Conservation (phyloP, 192 early-diverging fungal species). For the Coemansia sp. region DNA sequence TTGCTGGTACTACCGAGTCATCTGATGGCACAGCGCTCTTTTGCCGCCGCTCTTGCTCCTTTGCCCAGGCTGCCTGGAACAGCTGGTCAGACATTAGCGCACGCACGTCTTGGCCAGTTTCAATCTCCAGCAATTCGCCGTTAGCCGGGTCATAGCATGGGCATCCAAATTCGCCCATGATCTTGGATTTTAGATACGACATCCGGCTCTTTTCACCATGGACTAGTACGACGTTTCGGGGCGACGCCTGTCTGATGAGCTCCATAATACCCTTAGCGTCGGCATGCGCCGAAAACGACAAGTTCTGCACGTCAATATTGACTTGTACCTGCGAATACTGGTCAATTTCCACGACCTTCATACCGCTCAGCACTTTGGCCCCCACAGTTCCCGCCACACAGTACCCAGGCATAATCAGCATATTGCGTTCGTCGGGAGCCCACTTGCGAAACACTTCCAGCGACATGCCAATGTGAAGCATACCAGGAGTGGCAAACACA, state of each 20-base stretch:
- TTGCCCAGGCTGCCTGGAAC: slow-evolving; percentile 43
- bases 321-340: slow-evolving; percentile 73
- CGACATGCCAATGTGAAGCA: slow-evolving; percentile 96
- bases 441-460: slow-evolving; percentile 96
- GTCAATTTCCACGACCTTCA: slow-evolving; percentile 87
- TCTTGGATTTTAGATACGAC: slow-evolving; percentile 78
- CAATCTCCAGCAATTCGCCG: slow-evolving; percentile 72
- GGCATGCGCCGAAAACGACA: slow-evolving; percentile 97
- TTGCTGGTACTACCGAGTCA: background rate
- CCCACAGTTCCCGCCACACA: slow-evolving; percentile 97
- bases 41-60: slow-evolving; percentile 32
- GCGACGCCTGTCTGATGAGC: slow-evolving; percentile 86
- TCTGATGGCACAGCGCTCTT: background rate
- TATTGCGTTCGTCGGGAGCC: slow-evolving; percentile 90
- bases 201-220: slow-evolving; percentile 94
- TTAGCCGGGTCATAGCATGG: slow-evolving; percentile 90
- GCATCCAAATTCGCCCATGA: slow-evolving; percentile 81
- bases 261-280: slow-evolving; percentile 98
- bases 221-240: slow-evolving; percentile 87
- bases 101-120: slow-evolving; percentile 68
- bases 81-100: slow-evolving; percentile 56
- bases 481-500: slow-evolving; percentile 95
- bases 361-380: slow-evolving; percentile 86
- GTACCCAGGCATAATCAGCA: slow-evolving; percentile 98
- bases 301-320: slow-evolving; percentile 90